Conservation (phyloP, 345 rosid species). For the Linum trigynum region DNA sequence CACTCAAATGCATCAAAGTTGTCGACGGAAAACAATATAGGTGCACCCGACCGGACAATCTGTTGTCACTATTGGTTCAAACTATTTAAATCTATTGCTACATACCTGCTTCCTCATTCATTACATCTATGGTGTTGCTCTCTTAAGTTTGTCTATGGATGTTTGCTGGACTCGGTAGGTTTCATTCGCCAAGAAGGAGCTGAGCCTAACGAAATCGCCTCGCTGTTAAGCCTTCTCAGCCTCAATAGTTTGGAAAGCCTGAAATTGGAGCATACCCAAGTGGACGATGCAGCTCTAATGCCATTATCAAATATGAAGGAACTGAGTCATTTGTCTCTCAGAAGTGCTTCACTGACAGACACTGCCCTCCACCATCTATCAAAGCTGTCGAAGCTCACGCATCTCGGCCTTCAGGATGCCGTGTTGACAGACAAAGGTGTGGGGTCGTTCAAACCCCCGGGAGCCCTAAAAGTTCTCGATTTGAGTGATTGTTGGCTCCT, state of each 20-base stretch:
- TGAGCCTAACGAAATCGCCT: conserved; percentile 24
- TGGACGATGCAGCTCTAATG: conserved; percentile 46
- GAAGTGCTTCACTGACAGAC: conserved; percentile 61
- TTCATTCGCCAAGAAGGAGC: conserved; percentile 29
- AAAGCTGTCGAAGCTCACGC: conserved; percentile 44
- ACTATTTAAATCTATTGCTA: neutral
- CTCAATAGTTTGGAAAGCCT: conserved; percentile 44
- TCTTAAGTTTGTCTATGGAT: neutral
- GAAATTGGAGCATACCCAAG: conserved; percentile 56
- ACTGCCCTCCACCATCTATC: conserved; percentile 44
- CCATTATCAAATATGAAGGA: conserved; percentile 40
- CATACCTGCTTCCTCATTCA: neutral
- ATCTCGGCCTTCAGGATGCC: conserved; percentile 49
- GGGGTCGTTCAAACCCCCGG: conserved; percentile 46
- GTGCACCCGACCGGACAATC: too few relatives aligned
- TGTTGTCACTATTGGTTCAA: too few relatives aligned
- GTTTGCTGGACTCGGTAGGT: conserved; percentile 36
- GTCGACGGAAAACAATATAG: too few relatives aligned
- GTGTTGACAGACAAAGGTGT: conserved; percentile 63
- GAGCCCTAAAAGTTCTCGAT: conserved; percentile 45
- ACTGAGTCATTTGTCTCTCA: conserved; percentile 48
- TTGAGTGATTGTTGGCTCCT: conserved; percentile 92
- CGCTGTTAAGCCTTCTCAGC: conserved; percentile 42
- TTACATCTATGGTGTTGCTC: too few relatives aligned
- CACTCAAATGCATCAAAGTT: too few relatives aligned